Conservation (phyloP, 1,139 yeast species). For the Nakaseomyces delphensis region DNA sequence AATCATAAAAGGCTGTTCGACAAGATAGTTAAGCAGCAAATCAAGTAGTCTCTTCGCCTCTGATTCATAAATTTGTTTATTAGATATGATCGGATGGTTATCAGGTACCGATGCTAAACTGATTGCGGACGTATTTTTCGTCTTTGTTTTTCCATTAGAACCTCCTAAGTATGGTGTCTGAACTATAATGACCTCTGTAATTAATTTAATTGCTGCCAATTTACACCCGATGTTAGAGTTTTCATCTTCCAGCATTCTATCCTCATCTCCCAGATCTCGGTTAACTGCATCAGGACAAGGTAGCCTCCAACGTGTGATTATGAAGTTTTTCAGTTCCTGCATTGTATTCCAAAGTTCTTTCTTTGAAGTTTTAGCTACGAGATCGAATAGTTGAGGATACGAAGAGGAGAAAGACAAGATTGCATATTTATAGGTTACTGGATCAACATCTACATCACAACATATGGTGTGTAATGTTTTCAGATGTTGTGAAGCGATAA, state of each 20-base stretch:
- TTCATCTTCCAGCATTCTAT: slow-evolving; percentile 37
- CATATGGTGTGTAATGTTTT: slow-evolving; percentile 19
- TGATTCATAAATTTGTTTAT: slow-evolving; percentile 47
- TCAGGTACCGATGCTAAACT: slow-evolving; percentile 53
- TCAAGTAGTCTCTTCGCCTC: slow-evolving; percentile 70
- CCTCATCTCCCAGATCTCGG: slow-evolving; percentile 34
- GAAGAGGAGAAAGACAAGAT: slow-evolving; percentile 29
- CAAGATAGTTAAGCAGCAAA: slow-evolving; percentile 47
- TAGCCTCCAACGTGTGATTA: slow-evolving; percentile 31
- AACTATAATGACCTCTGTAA: slow-evolving; percentile 59
- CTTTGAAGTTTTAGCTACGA: slow-evolving; percentile 35
- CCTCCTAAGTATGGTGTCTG: slow-evolving; percentile 38
- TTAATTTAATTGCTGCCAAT: slow-evolving; percentile 62
- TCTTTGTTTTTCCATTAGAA: slow-evolving; percentile 12
- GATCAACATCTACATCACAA: slow-evolving; percentile 23
- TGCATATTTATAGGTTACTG: slow-evolving; percentile 28
- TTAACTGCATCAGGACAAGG: slow-evolving; percentile 25
- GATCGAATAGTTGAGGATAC: slow-evolving; percentile 33
- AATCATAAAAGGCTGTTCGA: slow-evolving; percentile 45
- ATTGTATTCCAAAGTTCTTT: slow-evolving; percentile 30
- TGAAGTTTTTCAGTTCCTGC: slow-evolving; percentile 27
- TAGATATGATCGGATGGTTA: slow-evolving; percentile 58
- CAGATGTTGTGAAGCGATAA: slow-evolving; percentile 27
- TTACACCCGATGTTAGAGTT: slow-evolving; percentile 47
- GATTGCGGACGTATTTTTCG: slow-evolving; percentile 9